These are phyloP conservation scores for Paraurostyla sp. DNA, from an alignment of 73 alveolate genomes.

Conservation along the genomic window DNA sequence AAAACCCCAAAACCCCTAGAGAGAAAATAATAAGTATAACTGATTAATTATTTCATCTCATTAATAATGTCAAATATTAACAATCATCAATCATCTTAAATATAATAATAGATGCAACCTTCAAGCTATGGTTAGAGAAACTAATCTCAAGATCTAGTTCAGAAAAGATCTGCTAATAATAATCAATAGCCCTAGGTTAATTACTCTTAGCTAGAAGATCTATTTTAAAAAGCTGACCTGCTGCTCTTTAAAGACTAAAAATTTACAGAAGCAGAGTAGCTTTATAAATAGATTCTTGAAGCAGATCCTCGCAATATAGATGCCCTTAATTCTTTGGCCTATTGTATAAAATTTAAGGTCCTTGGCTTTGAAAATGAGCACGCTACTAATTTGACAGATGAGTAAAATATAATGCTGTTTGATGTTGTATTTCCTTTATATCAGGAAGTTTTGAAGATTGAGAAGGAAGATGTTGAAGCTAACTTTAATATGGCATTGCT, in stretches of 20 bases:
- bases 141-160: too few relatives aligned
- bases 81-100: too few relatives aligned
- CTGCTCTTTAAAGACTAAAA: conserved; percentile 55
- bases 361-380: conserved; percentile 20
- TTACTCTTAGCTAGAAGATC: conserved; percentile 30
- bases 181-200: too few relatives aligned
- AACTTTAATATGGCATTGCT: conserved; percentile 76
- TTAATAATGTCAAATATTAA: too few relatives aligned
- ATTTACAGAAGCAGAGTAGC: conserved; percentile 43
- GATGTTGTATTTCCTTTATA: conserved; percentile 37
- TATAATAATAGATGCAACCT: too few relatives aligned
- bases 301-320: conserved; percentile 51
- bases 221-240: conserved; percentile 68
- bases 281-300: conserved; percentile 65
- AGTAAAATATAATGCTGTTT: background rate
- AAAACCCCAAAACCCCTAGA: too few relatives aligned
- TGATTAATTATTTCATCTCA: too few relatives aligned
- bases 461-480: conserved; percentile 72
- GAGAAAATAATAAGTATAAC: too few relatives aligned
- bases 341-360: conserved; percentile 52
- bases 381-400: background rate
- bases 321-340: conserved; percentile 66
- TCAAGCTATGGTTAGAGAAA: too few relatives aligned
- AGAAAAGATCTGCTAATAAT: too few relatives aligned
- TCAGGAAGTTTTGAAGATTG: conserved; percentile 60